Evolutionary conservation across 768 basidiomycete genomes (phyloP).

Genomic region (Leccinellum rugosiceps): DNA sequence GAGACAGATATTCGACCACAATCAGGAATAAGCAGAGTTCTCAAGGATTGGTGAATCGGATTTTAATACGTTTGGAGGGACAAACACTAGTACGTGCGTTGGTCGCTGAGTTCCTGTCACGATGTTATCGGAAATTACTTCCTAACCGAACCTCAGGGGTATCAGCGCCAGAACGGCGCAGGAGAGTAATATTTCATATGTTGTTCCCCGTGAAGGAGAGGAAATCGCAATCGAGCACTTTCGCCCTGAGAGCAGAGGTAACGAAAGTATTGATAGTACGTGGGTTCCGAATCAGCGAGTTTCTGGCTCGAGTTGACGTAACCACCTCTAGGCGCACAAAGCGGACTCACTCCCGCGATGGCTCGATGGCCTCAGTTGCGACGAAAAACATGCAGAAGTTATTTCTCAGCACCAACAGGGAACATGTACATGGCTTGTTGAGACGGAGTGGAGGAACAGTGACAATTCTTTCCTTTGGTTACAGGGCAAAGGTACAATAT

Average conservation of each 20-base stretch:
- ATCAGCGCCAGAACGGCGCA: neutral
- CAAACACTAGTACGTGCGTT: neutral
- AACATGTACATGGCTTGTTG: constrained; percentile 6
- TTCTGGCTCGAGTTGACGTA: neutral
- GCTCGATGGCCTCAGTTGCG: constrained; percentile 1
- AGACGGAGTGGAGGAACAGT: neutral
- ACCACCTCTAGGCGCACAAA: neutral
- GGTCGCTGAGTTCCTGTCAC: neutral
- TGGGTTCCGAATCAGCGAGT: neutral
- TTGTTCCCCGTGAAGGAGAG: neutral
- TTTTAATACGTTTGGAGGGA: neutral
- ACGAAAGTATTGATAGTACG: neutral
- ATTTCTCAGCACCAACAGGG: neutral
- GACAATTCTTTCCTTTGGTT: constrained; percentile 6
- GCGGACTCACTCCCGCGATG: neutral
- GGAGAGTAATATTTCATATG: neutral
- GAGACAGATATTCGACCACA: neutral
- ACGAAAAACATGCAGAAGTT: neutral
- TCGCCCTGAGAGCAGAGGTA: neutral
- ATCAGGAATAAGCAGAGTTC: neutral
- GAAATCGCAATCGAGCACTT: neutral
- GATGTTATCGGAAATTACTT: neutral
- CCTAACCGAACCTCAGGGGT: neutral
- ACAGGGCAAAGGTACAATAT: constrained; percentile 1
- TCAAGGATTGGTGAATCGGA: neutral